Conservation (phyloP, 192 early-diverging fungal species). For the Coemansia asiatica region DNA sequence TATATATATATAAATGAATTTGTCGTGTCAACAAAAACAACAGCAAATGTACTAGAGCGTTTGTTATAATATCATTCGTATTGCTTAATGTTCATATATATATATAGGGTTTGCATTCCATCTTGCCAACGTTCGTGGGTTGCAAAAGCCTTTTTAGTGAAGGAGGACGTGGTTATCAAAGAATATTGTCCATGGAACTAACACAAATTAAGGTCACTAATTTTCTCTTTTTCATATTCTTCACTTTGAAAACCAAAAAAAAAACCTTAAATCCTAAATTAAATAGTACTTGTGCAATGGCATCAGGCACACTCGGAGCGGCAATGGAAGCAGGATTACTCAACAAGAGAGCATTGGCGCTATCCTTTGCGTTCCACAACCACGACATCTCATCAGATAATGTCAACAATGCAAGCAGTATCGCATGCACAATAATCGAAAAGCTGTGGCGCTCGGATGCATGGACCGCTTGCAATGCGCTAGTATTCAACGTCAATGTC, state of each 20-base stretch:
- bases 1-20: not conserved
- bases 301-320: conserved; percentile 29
- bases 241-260: not conserved
- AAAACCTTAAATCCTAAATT: too few species aligned
- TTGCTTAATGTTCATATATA: too few species aligned
- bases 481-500: conserved; percentile 29
- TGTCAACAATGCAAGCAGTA: conserved; percentile 13
- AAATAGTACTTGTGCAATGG: conserved; percentile 29
- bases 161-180: conserved; percentile 14
- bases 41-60: too few species aligned
- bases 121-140: conserved; percentile 28
- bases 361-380: conserved; percentile 34
- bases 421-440: conserved; percentile 17
- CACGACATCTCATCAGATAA: conserved; percentile 26
- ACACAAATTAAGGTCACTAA: not conserved
- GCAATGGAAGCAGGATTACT: conserved; percentile 30
- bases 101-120: conserved; percentile 30
- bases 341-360: conserved; percentile 12
- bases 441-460: conserved; percentile 25
- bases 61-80: too few species aligned
- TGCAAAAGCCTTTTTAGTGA: conserved; percentile 34
- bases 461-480: conserved; percentile 8
- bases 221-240: not conserved
- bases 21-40: too few species aligned
- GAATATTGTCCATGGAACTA: conserved; percentile 6